A percentile compares a stretch with the other conserved stretches of the same genome.
Conservation (phyloP, 2,329 filamentous ascomycete species). For the Arthrobotrys conoides region DNA sequence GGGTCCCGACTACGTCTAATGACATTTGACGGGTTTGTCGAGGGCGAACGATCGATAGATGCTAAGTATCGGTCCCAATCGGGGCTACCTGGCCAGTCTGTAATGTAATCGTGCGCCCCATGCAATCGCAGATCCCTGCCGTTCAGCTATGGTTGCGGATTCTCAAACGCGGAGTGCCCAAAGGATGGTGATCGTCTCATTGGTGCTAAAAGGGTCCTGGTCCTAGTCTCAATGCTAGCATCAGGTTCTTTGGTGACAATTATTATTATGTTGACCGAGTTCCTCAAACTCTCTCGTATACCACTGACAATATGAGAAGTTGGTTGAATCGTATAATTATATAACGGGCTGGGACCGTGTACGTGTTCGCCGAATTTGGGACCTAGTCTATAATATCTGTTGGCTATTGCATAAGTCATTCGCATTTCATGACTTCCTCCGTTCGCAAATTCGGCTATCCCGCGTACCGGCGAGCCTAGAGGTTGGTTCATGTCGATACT, state of each 20-base stretch:
- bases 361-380: slow-evolving; percentile 55
- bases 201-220: slow-evolving; percentile 5
- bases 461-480: background rate
- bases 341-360: slow-evolving; percentile 6
- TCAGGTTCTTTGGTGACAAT: slow-evolving; percentile 8
- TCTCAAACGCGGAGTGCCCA: slow-evolving; percentile 51
- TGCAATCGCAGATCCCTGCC: slow-evolving; percentile 57
- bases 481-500: background rate
- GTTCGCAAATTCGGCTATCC: slow-evolving; percentile 15
- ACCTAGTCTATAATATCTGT: slow-evolving; percentile 41
- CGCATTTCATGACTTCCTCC: slow-evolving; percentile 11
- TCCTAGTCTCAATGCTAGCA: slow-evolving; percentile 5
- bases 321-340: background rate
- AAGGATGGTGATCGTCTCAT: slow-evolving; percentile 31
- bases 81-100: slow-evolving; percentile 1
- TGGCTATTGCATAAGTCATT: slow-evolving; percentile 53
- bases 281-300: slow-evolving; percentile 34
- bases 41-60: slow-evolving; percentile 32
- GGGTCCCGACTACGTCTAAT: slow-evolving; percentile 26
- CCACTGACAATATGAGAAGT: slow-evolving; percentile 20
- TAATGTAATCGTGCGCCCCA: slow-evolving; percentile 32
- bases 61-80: slow-evolving; percentile 42
- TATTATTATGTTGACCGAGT: slow-evolving; percentile 19
- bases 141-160: slow-evolving; percentile 31
- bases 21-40: background rate